Base-by-base conservation (phyloP, 768 basidiomycete genomes). In the Daedaleopsis sinensis region DNA sequence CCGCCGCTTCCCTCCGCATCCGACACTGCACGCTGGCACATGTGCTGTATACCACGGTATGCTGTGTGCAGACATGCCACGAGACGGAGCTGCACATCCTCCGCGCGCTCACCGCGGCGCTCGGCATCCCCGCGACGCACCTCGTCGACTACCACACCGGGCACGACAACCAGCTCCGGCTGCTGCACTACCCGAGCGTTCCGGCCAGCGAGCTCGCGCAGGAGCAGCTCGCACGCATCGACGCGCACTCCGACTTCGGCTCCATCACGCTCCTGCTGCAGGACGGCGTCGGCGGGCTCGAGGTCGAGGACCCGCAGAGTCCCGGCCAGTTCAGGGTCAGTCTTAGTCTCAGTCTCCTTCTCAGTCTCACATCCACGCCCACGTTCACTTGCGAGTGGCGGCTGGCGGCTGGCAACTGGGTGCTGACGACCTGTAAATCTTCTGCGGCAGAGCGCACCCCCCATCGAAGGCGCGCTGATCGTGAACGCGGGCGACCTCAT, bases 251-350 rank as follows among this genome's bases (percentile, higher is more conserved):
- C 0, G 87, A 89, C 69, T 88, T 82, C 61, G 80, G 81, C 3
- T 82, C 78, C 0, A 74, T 86, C 18, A 89, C 87, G 55, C 71
- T 87, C 8, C 71, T 89, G 3, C 76, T 87, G 52, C 87, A 88
- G 71, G 86, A 88, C 65, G 75, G 80, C 5, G 77, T 80, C 2
- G 86, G 86, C 7, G 88, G 88, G 0, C 75, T 88, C 4, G 85
- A 89, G 66, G 81, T 88, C 5, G 84, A 87, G 67, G 79, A 83
- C 66, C 84, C 84, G 0, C 72, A 76, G 43, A 66, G 71, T 19
- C 78, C 82, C 5, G 84, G 82, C 1, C 55, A 70, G 46, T 82
- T 81, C 64, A 58, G 71, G 74, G 71, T 68, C 42, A 43, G 68
- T 51, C 1, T 35, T 11, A 19, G 5, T 23, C 2, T 37, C 11